Evolutionary conservation across 225 moss, liverwort and hornwort species (phyloP), one percentile per base, ranked within the genome.

Genomic region (Takakia lepidozioides): DNA sequence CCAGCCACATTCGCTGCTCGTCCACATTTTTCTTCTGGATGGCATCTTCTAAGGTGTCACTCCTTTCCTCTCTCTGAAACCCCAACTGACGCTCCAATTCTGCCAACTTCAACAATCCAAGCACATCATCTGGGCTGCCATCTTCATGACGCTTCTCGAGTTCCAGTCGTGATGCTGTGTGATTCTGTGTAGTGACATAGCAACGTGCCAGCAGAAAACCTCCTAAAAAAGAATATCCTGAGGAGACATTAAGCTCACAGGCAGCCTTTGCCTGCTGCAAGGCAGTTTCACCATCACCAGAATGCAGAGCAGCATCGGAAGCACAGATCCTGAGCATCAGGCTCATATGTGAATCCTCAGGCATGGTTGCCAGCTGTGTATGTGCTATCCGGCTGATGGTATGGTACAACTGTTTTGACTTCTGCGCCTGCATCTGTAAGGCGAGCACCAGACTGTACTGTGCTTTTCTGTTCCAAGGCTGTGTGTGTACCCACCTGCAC

Each of bases 401-500:
- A 57, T 64, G 65, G 53, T 68, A 68, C 15, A 64, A 62, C 51
- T 68, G 71, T 25, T 58, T 60, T 61, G 75, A 73, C 53, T 70
- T 72, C 58, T 75, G 82, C 53, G 57, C 63, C 57, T 85, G 78
- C 49, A 70, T 69, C 39, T 85, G 69, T 27, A 85, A 62, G 52
- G 63, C 58, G 5, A 87, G 64, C 47, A 87, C 73, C 60, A 98
- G 58, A 72, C 78, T 65, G 32, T 64, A 65, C 59, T 62, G 84
- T 38, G 90, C 82, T 21, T 41, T 62, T 44, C 56, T 46, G 47
- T 85, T 98, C 90, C 95, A 87, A 45, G 90, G 95, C 52, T 98
- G 86, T 41, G 63, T 72, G 45, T 90, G 95, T 49, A 81, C 71
- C 90, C 90, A 85, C 58, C 95, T 95, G 75, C 57, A 56, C 5